Conservation (phyloP, 108 stramenopile species). For the Craspedostauros australis region DNA sequence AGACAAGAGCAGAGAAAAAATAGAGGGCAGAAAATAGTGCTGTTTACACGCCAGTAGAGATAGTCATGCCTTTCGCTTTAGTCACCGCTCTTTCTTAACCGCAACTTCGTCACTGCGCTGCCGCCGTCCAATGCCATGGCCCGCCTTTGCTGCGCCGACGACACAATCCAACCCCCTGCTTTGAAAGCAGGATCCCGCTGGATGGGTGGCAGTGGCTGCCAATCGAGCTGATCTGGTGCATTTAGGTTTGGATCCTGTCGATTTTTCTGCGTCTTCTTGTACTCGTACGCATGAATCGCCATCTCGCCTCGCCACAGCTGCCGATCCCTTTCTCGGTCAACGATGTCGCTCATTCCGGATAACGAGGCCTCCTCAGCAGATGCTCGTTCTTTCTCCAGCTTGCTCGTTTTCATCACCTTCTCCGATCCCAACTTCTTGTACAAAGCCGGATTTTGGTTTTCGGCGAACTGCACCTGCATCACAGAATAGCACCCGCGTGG, state of each 20-base stretch:
- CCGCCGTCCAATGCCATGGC: constrained; percentile 69
- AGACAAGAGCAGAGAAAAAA: too few species aligned
- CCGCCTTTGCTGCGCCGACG: constrained; percentile 73
- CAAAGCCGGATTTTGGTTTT: constrained; percentile 27
- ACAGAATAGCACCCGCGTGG: constrained; percentile 56
- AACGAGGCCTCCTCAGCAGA: constrained; percentile 53
- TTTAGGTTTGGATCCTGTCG: too few species aligned
- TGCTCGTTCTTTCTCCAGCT: constrained; percentile 62
- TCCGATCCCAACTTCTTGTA: constrained; percentile 57
- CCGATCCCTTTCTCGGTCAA: constrained; percentile 55
- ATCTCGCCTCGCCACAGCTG: constrained; percentile 83
- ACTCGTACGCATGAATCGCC: constrained; percentile 48
- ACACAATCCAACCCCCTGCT: constrained; percentile 82
- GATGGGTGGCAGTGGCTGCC: constrained; percentile 70
- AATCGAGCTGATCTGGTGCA: constrained; percentile 51
- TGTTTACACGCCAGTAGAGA: too few species aligned
- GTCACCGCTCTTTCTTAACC: constrained; percentile 38
- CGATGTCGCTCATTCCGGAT: constrained; percentile 36
- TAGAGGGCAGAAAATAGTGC: too few species aligned
- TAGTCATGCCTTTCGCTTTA: background rate
- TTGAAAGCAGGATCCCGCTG: constrained; percentile 67
- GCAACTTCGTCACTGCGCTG: constrained; percentile 69
- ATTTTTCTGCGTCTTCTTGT: constrained; percentile 29
- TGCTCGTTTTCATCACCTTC: constrained; percentile 62
- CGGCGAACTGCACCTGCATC: constrained; percentile 39